Evolutionary conservation across 371 early-diverging fungal species (phyloP), one percentile per base, ranked within the genome.

Genomic region (Actinomortierella ambigua): DNA sequence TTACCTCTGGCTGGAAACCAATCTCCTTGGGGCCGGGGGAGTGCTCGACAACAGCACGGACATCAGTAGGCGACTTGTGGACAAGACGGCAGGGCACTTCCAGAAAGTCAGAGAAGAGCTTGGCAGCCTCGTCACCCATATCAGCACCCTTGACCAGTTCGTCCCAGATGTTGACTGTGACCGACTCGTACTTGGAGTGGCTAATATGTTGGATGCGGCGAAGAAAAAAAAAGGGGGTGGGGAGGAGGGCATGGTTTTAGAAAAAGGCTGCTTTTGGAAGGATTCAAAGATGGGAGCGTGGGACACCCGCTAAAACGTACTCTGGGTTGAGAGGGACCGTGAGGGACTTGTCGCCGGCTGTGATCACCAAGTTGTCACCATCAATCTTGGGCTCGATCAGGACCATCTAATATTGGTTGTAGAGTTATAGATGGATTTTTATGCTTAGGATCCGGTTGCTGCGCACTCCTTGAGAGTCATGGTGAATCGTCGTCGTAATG

Each of bases 1-100:
- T 18, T 68, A 70, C 71, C 65, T 71, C 55, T 3, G 73, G 73
- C 14, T 55, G 52, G 52, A 71, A 71, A 2, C 73, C 73, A 39
- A 71, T 49, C 55, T 71, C 73, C 3, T 24, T 29, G 15, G 62
- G 54, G 18, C 73, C 73, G 44, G 73, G 73, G 3, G 66, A 29
- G 42, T 71, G 73, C 53, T 71, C 73, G 20, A 65, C 34, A 14
- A 71, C 73, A 14, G 66, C 50, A 46, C 73, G 73, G 27, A 55
- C 53, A 40, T 66, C 55, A 49, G 61, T 41, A 13, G 66, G 59
- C 5, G 73, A 65, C 60, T 71, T 71, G 66, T 56, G 65, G 22
- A 71, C 73, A 20, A 71, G 55, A 17, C 73, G 63, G 41, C 50
- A 59, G 20, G 73, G 73, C 13, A 66, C 60, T 7, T 44, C 63